Percentiles rank a stretch among this genome's conserved stretches.
phyloP scores from a whole-genome alignment of 257 asterid species.

The Penstemon barbatus region DNA sequence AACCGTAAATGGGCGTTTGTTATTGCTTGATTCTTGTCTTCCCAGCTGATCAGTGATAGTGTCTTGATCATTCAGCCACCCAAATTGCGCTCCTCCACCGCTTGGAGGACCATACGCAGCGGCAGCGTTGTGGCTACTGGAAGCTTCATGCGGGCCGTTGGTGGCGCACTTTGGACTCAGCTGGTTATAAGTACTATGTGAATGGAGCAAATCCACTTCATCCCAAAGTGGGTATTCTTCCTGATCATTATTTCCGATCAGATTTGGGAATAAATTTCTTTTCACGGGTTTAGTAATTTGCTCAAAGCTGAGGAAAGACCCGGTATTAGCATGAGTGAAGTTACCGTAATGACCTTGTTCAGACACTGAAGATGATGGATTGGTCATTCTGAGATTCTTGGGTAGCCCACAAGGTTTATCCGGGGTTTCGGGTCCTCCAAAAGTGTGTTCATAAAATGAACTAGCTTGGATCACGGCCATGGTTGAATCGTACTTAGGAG shows the following conservation, averaged over 20 bases:
- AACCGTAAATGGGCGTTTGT: conserved; percentile 67
- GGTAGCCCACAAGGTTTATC: conserved; percentile 33
- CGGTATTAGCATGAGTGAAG: conserved; percentile 43
- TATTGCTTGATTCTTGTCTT: conserved; percentile 34
- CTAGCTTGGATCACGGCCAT: conserved; percentile 58
- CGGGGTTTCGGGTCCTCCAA: conserved; percentile 49
- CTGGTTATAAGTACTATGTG: neutral
- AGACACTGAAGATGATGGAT: conserved; percentile 58
- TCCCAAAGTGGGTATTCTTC: conserved; percentile 59
- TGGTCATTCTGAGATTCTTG: conserved; percentile 48
- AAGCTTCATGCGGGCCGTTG: conserved; percentile 37
- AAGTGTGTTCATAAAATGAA: conserved; percentile 53
- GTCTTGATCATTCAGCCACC: conserved; percentile 55
- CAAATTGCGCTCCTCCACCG: conserved; percentile 35
- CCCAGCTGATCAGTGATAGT: conserved; percentile 26
- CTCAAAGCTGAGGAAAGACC: conserved; percentile 62
- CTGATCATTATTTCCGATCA: conserved; percentile 30
- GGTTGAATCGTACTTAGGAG: conserved; percentile 39
- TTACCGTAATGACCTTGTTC: conserved; percentile 60
- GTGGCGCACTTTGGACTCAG: conserved; percentile 27
- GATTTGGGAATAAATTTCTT: conserved; percentile 35
- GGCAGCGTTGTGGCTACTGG: conserved; percentile 37
- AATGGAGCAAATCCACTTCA: conserved; percentile 37
- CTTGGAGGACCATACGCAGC: conserved; percentile 31
- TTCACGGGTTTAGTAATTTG: conserved; percentile 35